Conservation (phyloP, 2,329 filamentous ascomycete genomes). For the Polychaeton citri region DNA sequence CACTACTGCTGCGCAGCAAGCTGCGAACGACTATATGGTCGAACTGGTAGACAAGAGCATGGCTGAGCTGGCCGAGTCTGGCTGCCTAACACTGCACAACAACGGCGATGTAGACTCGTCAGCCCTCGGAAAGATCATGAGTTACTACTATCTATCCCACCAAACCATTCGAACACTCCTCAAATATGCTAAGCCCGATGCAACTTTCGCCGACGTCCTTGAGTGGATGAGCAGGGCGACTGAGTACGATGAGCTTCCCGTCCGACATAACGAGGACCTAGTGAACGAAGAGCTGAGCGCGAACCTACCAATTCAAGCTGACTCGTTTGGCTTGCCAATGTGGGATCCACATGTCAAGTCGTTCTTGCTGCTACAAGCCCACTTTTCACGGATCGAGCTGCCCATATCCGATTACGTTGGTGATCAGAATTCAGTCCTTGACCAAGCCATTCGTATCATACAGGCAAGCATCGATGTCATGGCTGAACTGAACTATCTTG, state of each 20-base stretch:
- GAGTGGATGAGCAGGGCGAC: slow-evolving; percentile 87
- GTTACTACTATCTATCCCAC: slow-evolving; percentile 93
- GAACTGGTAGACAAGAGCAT: slow-evolving; percentile 81
- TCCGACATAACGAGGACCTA: slow-evolving; percentile 95
- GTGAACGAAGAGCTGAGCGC: slow-evolving; percentile 84
- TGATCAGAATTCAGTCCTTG: slow-evolving; percentile 75
- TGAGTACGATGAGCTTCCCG: slow-evolving; percentile 94
- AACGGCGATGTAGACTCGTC: slow-evolving; percentile 87
- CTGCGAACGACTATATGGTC: slow-evolving; percentile 91
- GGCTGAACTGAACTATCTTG: slow-evolving; percentile 72
- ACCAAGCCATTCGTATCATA: slow-evolving; percentile 92
- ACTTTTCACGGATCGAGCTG: slow-evolving; percentile 83
- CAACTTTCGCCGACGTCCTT: slow-evolving; percentile 68
- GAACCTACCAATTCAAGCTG: slow-evolving; percentile 58
- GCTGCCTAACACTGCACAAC: slow-evolving; percentile 67
- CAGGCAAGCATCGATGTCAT: slow-evolving; percentile 91
- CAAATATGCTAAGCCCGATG: slow-evolving; percentile 58
- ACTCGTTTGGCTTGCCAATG: slow-evolving; percentile 62
- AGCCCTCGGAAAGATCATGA: slow-evolving; percentile 94
- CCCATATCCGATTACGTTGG: slow-evolving; percentile 96
- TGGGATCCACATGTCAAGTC: slow-evolving; percentile 98
- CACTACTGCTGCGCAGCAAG: slow-evolving; percentile 67
- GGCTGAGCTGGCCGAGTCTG: slow-evolving; percentile 65
- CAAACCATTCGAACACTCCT: slow-evolving; percentile 81
- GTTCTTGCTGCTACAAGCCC: slow-evolving; percentile 83